These are phyloP conservation scores for Medicago ruthenica DNA, from an alignment of 306 rosid species.

Conservation along the genomic window DNA sequence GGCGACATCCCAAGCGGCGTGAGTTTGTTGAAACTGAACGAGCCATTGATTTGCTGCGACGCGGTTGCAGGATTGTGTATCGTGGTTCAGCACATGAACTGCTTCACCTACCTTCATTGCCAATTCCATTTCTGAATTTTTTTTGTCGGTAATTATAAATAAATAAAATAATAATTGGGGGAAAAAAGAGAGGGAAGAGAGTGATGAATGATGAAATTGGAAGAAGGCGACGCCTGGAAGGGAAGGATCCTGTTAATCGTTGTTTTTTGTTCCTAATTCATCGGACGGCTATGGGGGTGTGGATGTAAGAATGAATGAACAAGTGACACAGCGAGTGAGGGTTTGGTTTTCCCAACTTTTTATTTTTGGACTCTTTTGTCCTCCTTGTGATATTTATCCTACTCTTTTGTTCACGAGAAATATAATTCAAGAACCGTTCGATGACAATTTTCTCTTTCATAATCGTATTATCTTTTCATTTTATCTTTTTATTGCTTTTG, in stretches of 20 bases:
- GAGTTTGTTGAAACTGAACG: slow-evolving; percentile 95
- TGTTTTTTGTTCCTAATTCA: slow-evolving; percentile 32
- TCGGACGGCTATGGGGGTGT: slow-evolving; percentile 52
- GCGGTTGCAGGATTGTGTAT: slow-evolving; percentile 89
- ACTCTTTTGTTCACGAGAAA: too few species aligned
- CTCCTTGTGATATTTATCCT: neutral
- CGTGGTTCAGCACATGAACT: slow-evolving; percentile 91
- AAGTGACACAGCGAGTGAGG: slow-evolving; percentile 38
- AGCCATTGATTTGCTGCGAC: slow-evolving; percentile 99
- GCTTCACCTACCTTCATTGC: slow-evolving; percentile 90
- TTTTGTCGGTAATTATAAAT: neutral
- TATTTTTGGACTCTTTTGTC: neutral
- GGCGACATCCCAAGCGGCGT: slow-evolving; percentile 97
- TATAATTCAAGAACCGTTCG: too few species aligned
- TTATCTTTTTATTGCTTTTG: too few species aligned
- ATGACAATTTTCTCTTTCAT: too few species aligned
- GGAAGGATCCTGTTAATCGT: slow-evolving; percentile 43
- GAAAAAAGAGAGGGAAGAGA: neutral
- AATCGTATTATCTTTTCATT: too few species aligned
- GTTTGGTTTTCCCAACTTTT: slow-evolving; percentile 36
- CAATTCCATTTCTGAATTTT: slow-evolving; percentile 57
- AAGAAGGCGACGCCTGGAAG: slow-evolving; percentile 53
- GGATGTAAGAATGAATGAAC: slow-evolving; percentile 1
- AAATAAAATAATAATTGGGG: neutral
- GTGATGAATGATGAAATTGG: slow-evolving; percentile 30